Conservation (phyloP, 1,284 basidiomycete species). For the Trichosporon sp. region DNA sequence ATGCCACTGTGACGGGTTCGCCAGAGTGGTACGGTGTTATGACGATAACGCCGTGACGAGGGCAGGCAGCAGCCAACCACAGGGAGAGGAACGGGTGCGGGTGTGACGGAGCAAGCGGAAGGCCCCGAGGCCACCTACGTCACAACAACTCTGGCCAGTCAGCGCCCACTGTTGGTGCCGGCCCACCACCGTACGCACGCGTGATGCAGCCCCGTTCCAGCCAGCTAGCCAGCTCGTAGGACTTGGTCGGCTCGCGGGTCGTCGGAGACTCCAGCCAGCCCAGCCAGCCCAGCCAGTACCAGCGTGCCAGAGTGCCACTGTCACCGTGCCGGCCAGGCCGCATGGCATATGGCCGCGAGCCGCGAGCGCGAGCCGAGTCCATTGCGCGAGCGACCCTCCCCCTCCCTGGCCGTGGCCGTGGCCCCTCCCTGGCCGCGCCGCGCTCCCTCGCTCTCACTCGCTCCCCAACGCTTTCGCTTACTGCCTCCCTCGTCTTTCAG, state of each 20-base stretch:
- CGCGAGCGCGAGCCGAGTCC: constrained; percentile 1
- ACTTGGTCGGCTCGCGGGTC: background rate
- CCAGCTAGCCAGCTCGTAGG: background rate
- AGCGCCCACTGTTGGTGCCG: background rate
- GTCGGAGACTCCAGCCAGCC: background rate
- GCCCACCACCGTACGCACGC: background rate
- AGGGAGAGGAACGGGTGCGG: background rate
- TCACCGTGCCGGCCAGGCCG: background rate
- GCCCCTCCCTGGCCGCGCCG: background rate
- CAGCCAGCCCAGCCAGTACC: background rate
- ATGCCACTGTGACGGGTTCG: background rate
- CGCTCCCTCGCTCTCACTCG: background rate
- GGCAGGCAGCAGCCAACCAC: background rate
- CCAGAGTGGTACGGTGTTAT: constrained; percentile 2
- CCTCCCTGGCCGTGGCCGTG: background rate
- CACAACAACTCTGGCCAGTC: background rate
- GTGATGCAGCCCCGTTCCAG: background rate
- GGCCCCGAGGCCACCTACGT: background rate
- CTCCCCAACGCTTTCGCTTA: constrained; percentile 3
- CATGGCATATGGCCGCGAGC: background rate
- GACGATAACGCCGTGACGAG: background rate
- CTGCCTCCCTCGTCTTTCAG: background rate
- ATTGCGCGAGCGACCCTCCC: background rate
- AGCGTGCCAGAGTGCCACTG: background rate
- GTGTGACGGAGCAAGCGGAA: constrained; percentile 2